Percentiles rank a stretch among this genome's conserved stretches.
Evolutionary conservation across 192 early-diverging fungal species (phyloP).

Genomic region (Backusella parvicylindrica): DNA sequence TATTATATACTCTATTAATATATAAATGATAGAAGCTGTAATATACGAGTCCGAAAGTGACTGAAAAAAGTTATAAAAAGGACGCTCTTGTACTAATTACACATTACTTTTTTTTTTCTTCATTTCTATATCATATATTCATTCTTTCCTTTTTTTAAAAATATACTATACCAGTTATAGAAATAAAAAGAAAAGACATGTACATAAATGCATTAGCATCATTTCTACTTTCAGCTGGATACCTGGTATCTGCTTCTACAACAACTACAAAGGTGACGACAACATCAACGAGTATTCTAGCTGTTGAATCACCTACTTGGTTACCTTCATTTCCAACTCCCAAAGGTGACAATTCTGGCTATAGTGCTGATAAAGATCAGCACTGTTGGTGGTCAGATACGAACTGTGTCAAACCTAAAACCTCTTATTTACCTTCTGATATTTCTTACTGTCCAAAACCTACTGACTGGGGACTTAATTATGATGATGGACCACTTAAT

Average conservation of each 20-base stretch:
- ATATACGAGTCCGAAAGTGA: background rate
- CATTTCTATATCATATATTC: background rate
- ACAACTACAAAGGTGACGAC: background rate
- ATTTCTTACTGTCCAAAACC: slow-evolving; percentile 33
- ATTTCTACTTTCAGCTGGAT: background rate
- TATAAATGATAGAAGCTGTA: background rate
- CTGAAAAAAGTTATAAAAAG: slow-evolving; percentile 2
- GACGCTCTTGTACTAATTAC: background rate
- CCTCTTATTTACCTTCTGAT: slow-evolving; percentile 36
- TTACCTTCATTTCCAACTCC: slow-evolving; percentile 7
- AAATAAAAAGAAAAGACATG: background rate
- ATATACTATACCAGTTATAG: background rate
- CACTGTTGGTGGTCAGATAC: slow-evolving; percentile 34
- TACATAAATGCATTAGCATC: background rate
- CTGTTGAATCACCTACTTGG: slow-evolving; percentile 24
- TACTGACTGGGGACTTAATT: slow-evolving; percentile 38
- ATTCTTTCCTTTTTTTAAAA: background rate
- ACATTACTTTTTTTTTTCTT: background rate
- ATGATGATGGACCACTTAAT: slow-evolving; percentile 42
- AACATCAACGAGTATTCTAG: background rate
- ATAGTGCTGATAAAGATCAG: slow-evolving; percentile 24
- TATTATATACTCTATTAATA: background rate
- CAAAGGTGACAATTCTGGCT: background rate
- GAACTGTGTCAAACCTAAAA: slow-evolving; percentile 32
- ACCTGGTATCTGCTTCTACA: background rate